phyloP scores from a whole-genome alignment of 2,329 filamentous ascomycete species.

The Drechslerella stenobrocha region DNA sequence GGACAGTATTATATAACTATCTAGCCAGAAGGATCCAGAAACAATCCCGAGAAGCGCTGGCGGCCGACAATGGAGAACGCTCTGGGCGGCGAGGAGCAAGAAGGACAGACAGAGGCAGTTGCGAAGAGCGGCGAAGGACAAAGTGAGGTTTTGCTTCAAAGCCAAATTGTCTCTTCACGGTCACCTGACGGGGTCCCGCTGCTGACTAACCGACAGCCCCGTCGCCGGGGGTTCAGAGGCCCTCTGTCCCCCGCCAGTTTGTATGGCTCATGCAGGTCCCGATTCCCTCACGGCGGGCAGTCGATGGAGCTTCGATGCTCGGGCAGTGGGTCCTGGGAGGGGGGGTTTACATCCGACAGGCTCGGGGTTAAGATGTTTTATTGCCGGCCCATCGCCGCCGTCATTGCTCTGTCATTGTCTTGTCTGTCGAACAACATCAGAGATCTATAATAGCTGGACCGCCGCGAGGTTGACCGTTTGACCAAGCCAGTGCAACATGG shows the following conservation, averaged over 20 bases:
- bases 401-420: background rate
- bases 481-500: no score
- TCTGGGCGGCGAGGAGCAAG: constrained; percentile 18
- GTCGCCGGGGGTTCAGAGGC: constrained; percentile 17
- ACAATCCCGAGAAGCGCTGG: no score
- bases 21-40: constrained; percentile 34
- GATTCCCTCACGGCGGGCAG: no score
- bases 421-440: background rate
- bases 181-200: background rate
- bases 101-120: constrained; percentile 8
- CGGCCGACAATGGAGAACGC: constrained; percentile 15
- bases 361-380: background rate
- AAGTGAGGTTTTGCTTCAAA: background rate
- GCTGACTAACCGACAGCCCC: constrained; percentile 35
- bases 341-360: background rate
- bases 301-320: no score
- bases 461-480: no score
- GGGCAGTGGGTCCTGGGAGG: background rate
- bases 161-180: no score
- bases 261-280: constrained; percentile 21
- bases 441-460: no score
- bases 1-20: no score
- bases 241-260: constrained; percentile 19
- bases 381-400: background rate
- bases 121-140: background rate